Conservation (phyloP, 2,329 filamentous ascomycete genomes). For the Fusarium hostae region DNA sequence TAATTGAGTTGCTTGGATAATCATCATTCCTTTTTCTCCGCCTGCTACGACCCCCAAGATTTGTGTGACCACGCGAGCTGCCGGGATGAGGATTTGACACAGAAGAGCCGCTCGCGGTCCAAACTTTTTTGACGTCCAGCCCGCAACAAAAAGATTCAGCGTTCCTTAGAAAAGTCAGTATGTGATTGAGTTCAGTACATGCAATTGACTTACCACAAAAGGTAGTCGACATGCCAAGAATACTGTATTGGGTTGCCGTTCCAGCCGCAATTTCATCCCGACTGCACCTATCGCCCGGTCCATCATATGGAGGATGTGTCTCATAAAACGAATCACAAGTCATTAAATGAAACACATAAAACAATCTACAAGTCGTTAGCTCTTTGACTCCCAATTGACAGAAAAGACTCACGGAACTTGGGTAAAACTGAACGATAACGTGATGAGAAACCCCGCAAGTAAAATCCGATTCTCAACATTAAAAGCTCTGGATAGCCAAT, state of each 20-base stretch:
- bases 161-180: constrained; percentile 21
- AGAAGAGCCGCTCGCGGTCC: constrained; percentile 72
- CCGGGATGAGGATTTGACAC: constrained; percentile 72
- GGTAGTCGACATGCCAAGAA: constrained; percentile 74
- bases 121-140: constrained; percentile 73
- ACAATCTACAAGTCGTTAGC: constrained; percentile 49
- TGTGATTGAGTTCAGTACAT: too few species aligned
- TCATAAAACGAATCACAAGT: constrained; percentile 76
- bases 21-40: constrained; percentile 70
- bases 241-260: constrained; percentile 71
- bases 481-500: constrained; percentile 36
- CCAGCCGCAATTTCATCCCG: constrained; percentile 71
- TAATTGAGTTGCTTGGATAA: constrained; percentile 74
- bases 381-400: accelerated
- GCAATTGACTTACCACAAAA: constrained; percentile 63
- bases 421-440: constrained; percentile 60
- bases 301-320: constrained; percentile 62
- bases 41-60: constrained; percentile 72
- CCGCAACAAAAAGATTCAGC: constrained; percentile 68
- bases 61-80: constrained; percentile 71
- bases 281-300: constrained; percentile 65
- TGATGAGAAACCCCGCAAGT: constrained; percentile 70
- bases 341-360: constrained; percentile 78
- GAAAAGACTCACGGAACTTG: constrained; percentile 57
- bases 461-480: constrained; percentile 60